These are phyloP conservation scores for Amanita muscaria DNA, from an alignment of 768 basidiomycete genomes.

Conservation along the genomic window DNA sequence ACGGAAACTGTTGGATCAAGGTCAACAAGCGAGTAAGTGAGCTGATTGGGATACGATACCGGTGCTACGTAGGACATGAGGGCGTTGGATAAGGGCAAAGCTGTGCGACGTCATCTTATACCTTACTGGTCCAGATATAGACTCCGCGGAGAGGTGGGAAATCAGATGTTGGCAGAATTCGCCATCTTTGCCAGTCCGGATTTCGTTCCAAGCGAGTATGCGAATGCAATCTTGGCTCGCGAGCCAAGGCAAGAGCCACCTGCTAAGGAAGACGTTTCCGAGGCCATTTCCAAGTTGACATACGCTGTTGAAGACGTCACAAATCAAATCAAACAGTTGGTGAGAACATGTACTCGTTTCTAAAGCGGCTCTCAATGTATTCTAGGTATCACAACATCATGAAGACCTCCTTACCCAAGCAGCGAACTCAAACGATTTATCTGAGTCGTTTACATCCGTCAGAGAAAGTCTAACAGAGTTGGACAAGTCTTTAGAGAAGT, in stretches of 20 bases:
- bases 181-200: constrained; percentile 60
- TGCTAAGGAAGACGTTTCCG: constrained; percentile 79
- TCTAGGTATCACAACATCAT: constrained; percentile 75
- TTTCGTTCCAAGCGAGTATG: constrained; percentile 87
- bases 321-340: constrained; percentile 81
- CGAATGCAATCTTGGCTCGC: constrained; percentile 82
- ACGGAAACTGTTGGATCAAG: not conserved
- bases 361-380: constrained; percentile 4
- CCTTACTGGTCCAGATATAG: too few relatives aligned
- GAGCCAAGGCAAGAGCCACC: constrained; percentile 50
- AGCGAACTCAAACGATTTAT: constrained; percentile 62
- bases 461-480: constrained; percentile 65
- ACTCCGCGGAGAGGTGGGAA: too few relatives aligned
- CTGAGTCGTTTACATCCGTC: constrained; percentile 60
- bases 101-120: too few relatives aligned
- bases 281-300: constrained; percentile 82
- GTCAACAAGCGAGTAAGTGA: not conserved
- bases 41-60: not conserved
- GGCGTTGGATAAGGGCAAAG: too few relatives aligned
- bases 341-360: constrained; percentile 28
- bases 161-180: constrained; percentile 57
- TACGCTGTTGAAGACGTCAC: constrained; percentile 87
- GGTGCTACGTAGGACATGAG: too few relatives aligned
- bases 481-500: constrained; percentile 73
- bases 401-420: constrained; percentile 76